These are phyloP conservation scores for Hydnomerulius pinastri DNA, from an alignment of 768 basidiomycete species.

Conservation along the genomic window DNA sequence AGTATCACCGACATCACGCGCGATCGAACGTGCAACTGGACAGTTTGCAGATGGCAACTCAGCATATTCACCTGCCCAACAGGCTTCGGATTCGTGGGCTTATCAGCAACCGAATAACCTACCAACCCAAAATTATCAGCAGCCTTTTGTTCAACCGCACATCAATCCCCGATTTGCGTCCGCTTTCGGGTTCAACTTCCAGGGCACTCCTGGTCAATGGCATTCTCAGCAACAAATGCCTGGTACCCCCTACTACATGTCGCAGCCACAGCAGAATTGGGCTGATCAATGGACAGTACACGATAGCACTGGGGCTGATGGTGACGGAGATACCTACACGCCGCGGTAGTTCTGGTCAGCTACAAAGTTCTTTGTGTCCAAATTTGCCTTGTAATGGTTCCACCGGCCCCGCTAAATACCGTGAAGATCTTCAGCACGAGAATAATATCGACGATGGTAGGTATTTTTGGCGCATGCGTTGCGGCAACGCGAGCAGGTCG, in stretches of 20 bases:
- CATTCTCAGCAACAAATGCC: constrained; percentile 22
- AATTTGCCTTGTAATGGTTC: constrained; percentile 17
- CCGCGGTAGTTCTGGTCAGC: constrained; percentile 24
- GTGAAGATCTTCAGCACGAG: not conserved
- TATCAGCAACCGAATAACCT: constrained; percentile 10
- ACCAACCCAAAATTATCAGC: constrained; percentile 17
- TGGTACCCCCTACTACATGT: constrained; percentile 11
- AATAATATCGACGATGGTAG: too few species aligned
- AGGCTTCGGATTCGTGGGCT: constrained; percentile 18
- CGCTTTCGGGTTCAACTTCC: constrained; percentile 52
- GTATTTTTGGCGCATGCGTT: too few species aligned
- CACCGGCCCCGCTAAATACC: constrained; percentile 1
- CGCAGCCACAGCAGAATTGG: constrained; percentile 28
- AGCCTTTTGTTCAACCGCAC: constrained; percentile 66
- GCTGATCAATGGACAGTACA: constrained; percentile 43
- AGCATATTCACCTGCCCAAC: constrained; percentile 13
- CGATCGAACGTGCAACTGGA: constrained; percentile 44
- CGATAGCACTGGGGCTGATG: constrained; percentile 22
- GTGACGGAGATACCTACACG: constrained; percentile 28
- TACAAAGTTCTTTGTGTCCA: constrained; percentile 13
- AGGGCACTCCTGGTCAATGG: constrained; percentile 22
- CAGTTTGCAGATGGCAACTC: constrained; percentile 34
- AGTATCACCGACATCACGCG: constrained; percentile 47
- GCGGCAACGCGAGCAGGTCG: too few species aligned
- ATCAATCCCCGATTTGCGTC: constrained; percentile 82